A percentile compares a stretch with the other conserved stretches of the same genome.
phyloP scores from a whole-genome alignment of 2,329 filamentous ascomycete genomes.

The Aspergillus sp. region DNA sequence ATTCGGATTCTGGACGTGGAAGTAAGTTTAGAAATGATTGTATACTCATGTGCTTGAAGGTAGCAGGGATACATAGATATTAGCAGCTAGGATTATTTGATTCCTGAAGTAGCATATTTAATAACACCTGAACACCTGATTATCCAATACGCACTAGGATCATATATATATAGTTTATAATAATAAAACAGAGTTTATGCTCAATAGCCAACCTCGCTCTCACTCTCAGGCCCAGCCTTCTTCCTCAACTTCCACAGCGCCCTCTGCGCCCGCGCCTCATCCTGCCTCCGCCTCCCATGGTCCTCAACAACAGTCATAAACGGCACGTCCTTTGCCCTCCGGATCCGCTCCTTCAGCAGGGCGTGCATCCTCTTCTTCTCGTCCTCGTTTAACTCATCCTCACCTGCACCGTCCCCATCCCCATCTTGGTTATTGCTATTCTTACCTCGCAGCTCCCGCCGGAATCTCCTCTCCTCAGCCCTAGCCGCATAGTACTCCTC shows the following conservation, averaged over 20 bases:
- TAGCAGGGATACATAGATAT: too few relatives aligned
- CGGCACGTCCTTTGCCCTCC: conserved; percentile 39
- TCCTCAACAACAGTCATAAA: conserved; percentile 43
- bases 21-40: too few relatives aligned
- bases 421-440: not conserved
- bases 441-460: conserved; percentile 20
- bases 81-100: too few relatives aligned
- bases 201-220: conserved; percentile 38
- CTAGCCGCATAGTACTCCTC: conserved; percentile 44
- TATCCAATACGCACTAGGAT: too few relatives aligned
- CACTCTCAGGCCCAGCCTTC: conserved; percentile 38
- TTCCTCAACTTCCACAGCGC: conserved; percentile 42
- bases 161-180: too few relatives aligned
- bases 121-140: too few relatives aligned
- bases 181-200: not conserved
- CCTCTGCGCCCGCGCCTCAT: conserved; percentile 28
- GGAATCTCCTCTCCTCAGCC: conserved; percentile 36
- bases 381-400: not conserved
- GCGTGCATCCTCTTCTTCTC: conserved; percentile 21
- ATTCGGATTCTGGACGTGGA: not conserved
- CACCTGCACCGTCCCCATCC: not conserved
- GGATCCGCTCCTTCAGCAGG: conserved; percentile 34
- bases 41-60: too few relatives aligned
- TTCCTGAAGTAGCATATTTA: too few relatives aligned
- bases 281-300: conserved; percentile 28